Conservation (phyloP, 169 alveolate species). For the Plasmodium ovale region DNA sequence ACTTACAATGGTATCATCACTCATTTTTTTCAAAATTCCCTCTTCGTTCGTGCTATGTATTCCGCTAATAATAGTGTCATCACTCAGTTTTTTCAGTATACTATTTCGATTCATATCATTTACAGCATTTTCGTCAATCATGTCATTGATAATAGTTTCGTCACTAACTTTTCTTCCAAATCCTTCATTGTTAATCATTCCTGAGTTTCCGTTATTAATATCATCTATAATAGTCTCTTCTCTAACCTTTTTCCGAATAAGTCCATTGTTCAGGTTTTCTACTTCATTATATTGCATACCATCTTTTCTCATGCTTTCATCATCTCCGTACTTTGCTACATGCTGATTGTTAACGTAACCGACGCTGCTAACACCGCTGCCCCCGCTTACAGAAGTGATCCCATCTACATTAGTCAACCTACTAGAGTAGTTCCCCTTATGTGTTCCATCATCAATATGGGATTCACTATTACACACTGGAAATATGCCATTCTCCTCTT, state of each 20-base stretch:
- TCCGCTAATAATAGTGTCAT: conserved; percentile 6
- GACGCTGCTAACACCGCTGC: no score
- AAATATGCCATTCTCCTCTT: no score
- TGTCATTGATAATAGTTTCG: conserved; percentile 3
- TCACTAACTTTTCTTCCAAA: conserved; percentile 8
- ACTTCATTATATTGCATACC: not conserved
- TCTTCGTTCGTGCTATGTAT: not conserved
- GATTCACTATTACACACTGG: no score
- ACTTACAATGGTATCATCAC: no score
- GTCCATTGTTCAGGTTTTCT: not conserved
- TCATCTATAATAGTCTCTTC: conserved; percentile 11
- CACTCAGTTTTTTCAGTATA: not conserved
- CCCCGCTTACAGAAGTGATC: no score
- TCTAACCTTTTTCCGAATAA: not conserved
- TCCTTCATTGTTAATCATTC: not conserved
- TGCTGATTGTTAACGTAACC: no score
- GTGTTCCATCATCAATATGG: no score
- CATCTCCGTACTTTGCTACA: no score
- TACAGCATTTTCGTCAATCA: not conserved
- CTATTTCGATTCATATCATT: not conserved
- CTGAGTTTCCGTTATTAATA: not conserved
- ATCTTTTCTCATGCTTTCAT: no score
- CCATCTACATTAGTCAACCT: no score
- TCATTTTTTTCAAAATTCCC: not conserved
- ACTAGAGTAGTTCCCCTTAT: no score